Conservation (phyloP, 163 green algal species). For the Prototheca stagnorum region DNA sequence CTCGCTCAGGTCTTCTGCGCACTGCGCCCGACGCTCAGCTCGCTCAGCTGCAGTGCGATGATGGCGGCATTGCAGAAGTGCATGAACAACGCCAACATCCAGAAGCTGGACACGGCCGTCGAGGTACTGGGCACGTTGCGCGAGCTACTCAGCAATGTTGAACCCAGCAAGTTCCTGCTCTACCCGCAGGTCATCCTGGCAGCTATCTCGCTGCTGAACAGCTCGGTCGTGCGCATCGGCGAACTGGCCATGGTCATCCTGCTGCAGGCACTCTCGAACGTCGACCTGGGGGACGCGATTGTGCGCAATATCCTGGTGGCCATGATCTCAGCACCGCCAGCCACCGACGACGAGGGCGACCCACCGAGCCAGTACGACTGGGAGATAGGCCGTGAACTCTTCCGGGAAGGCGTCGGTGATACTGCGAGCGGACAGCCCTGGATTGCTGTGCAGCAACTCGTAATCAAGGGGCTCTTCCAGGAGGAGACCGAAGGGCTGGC, state of each 20-base stretch:
- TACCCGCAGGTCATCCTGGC: slow-evolving; percentile 62
- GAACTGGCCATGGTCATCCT: slow-evolving; percentile 44
- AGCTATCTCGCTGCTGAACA: slow-evolving; percentile 54
- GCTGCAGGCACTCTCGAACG: slow-evolving; percentile 32
- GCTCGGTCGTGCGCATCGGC: slow-evolving; percentile 54
- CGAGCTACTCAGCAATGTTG: slow-evolving; percentile 33
- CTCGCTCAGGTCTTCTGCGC: slow-evolving; percentile 65
- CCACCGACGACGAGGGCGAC: no score
- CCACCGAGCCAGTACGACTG: not conserved
- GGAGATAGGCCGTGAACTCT: not conserved
- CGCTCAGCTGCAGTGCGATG: slow-evolving; percentile 39
- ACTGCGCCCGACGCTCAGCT: slow-evolving; percentile 41
- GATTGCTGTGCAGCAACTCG: slow-evolving; percentile 48
- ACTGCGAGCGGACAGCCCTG: slow-evolving; percentile 16
- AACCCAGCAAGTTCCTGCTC: slow-evolving; percentile 51
- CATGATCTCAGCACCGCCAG: no score
- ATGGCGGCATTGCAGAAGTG: slow-evolving; percentile 54
- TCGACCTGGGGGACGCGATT: slow-evolving; percentile 44
- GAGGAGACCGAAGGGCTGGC: slow-evolving; percentile 30
- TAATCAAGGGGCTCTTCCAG: slow-evolving; percentile 64
- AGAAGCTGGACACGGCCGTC: slow-evolving; percentile 30
- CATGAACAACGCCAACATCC: slow-evolving; percentile 15
- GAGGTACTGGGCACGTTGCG: slow-evolving; percentile 64
- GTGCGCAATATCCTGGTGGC: slow-evolving; percentile 58
- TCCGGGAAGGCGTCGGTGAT: not conserved